A percentile compares a stretch with the other conserved stretches of the same genome.
These are phyloP conservation scores for Malassezia yamatoensis DNA, from an alignment of 1,284 basidiomycete genomes.

Conservation along the genomic window DNA sequence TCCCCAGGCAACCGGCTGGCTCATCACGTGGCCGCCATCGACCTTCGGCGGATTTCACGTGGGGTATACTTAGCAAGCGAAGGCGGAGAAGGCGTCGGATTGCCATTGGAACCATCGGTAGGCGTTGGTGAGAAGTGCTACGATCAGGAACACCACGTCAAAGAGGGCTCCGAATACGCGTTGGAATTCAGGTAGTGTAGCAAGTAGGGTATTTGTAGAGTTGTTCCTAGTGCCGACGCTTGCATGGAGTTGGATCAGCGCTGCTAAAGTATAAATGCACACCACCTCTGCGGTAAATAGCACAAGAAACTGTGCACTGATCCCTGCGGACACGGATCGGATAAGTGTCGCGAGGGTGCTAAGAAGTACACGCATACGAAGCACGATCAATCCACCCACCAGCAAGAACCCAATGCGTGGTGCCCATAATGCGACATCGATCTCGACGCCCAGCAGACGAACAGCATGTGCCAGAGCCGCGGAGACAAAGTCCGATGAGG, in stretches of 20 bases:
- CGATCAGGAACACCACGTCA: constrained; percentile 48
- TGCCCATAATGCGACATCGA: constrained; percentile 49
- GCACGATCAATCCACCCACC: constrained; percentile 49
- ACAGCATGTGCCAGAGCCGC: constrained; percentile 43
- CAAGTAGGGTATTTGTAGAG: constrained; percentile 28
- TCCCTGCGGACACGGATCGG: constrained; percentile 47
- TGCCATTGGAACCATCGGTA: constrained; percentile 15
- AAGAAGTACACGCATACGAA: constrained; percentile 48
- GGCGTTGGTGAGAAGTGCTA: constrained; percentile 32
- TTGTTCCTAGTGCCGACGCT: not conserved
- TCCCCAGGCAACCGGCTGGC: no score
- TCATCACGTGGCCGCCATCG: not conserved
- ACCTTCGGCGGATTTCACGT: not conserved
- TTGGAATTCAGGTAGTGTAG: constrained; percentile 49
- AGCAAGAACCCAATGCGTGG: constrained; percentile 47
- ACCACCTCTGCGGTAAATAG: constrained; percentile 50
- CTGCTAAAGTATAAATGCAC: constrained; percentile 50
- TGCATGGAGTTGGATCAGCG: constrained; percentile 49
- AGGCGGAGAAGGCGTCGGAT: constrained; percentile 2
- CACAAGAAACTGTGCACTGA: constrained; percentile 49
- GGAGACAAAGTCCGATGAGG: constrained; percentile 45
- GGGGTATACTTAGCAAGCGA: not conserved
- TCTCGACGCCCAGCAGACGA: constrained; percentile 40
- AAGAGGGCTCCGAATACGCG: constrained; percentile 49
- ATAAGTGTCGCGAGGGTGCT: constrained; percentile 47